Conservation (phyloP, 176 grass and related monocot species). For the Pontederia crassipes region DNA sequence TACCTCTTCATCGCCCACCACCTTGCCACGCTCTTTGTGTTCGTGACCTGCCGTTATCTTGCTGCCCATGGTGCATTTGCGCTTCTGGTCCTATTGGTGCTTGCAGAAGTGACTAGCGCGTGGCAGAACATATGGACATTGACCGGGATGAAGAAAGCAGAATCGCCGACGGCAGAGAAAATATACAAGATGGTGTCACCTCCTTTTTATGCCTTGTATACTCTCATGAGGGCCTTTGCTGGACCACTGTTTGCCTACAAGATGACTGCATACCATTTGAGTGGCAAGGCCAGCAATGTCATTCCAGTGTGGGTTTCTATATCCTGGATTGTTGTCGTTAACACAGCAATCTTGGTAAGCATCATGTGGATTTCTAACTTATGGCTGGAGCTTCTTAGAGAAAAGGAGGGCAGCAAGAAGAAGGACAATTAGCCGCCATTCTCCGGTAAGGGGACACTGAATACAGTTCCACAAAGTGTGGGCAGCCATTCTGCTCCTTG, state of each 20-base stretch:
- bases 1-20: conserved; percentile 93
- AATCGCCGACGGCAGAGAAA: conserved; percentile 36
- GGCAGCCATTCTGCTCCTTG: too few relatives aligned
- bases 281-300: conserved; percentile 42
- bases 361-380: conserved; percentile 92
- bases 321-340: conserved; percentile 83
- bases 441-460: too few relatives aligned
- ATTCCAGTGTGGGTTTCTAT: conserved; percentile 80
- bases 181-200: conserved; percentile 50
- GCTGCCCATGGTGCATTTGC: conserved; percentile 70
- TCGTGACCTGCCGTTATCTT: conserved; percentile 77
- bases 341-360: conserved; percentile 60
- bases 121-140: conserved; percentile 88
- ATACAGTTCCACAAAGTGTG: too few relatives aligned
- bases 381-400: conserved; percentile 67
- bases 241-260: conserved; percentile 69
- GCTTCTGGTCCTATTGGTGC: conserved; percentile 61
- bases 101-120: conserved; percentile 78
- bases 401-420: conserved; percentile 31
- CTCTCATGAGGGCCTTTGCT: conserved; percentile 50
- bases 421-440: conserved; percentile 33
- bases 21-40: conserved; percentile 89
- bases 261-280: conserved; percentile 68
- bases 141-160: conserved; percentile 60
- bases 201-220: conserved; percentile 82